phyloP scores from a whole-genome alignment of 164 flowering plant genomes.

The Nymphaea thermarum region DNA sequence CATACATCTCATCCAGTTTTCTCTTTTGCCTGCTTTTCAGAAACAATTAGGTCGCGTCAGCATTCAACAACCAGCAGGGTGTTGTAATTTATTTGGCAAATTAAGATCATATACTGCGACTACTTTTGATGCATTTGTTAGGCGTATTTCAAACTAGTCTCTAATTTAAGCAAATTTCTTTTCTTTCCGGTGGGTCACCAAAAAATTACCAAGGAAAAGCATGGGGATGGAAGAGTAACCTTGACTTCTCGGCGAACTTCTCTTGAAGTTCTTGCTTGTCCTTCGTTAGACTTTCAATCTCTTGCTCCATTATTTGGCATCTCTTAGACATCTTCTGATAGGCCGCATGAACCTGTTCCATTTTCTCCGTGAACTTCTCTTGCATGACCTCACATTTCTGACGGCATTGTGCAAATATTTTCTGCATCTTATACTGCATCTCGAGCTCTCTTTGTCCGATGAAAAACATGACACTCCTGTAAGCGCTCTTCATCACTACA shows the following conservation, averaged over 20 bases:
- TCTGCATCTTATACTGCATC: conserved; percentile 93
- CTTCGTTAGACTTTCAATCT: conserved; percentile 66
- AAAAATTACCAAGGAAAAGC: not conserved
- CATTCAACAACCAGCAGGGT: not conserved
- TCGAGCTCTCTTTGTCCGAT: conserved; percentile 91
- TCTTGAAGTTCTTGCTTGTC: conserved; percentile 97
- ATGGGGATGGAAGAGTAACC: conserved; percentile 24
- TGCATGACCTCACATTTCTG: conserved; percentile 95
- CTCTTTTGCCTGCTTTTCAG: conserved; percentile 67
- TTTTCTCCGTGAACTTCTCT: conserved; percentile 79
- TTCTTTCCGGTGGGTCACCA: not conserved
- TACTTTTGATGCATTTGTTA: no score
- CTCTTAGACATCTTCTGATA: conserved; percentile 89
- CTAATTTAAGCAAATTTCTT: no score
- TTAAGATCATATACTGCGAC: no score
- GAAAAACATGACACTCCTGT: conserved; percentile 88
- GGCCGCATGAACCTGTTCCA: conserved; percentile 86
- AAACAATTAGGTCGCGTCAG: not conserved
- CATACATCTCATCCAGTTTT: conserved; percentile 98
- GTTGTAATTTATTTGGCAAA: no score
- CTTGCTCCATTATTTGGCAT: conserved; percentile 93
- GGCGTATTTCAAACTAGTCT: no score
- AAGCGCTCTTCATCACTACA: conserved; percentile 92
- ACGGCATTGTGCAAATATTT: conserved; percentile 66
- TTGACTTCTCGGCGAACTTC: conserved; percentile 88